Evolutionary conservation across 768 basidiomycete genomes (phyloP).

Genomic region (Leccinum fibrillosum): DNA sequence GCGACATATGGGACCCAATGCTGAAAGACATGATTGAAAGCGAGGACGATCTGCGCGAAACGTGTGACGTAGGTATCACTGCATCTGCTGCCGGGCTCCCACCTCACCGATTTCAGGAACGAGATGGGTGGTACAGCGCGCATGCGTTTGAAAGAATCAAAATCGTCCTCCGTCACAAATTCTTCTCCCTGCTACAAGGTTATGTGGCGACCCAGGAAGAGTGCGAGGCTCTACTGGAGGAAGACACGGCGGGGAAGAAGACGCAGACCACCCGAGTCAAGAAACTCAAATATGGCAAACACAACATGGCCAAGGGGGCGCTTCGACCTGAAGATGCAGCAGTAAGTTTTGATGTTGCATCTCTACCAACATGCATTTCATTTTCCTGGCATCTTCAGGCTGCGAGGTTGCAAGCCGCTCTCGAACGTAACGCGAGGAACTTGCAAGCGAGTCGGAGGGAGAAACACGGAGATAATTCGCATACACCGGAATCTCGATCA

Average conservation of each 20-base stretch:
- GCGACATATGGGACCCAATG: conserved; percentile 88
- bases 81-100: background rate
- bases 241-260: conserved; percentile 26
- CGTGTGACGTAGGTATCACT: conserved; percentile 61
- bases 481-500: conserved; percentile 18
- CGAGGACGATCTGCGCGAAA: conserved; percentile 61
- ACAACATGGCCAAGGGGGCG: conserved; percentile 89
- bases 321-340: conserved; percentile 80
- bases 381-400: conserved; percentile 42
- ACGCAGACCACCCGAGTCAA: conserved; percentile 43
- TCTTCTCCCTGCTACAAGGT: conserved; percentile 73
- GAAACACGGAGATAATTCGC: conserved; percentile 18
- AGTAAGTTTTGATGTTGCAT: conserved; percentile 39
- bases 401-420: conserved; percentile 59
- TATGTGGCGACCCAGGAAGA: conserved; percentile 70
- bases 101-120: conserved; percentile 46
- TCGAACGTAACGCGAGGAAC: conserved; percentile 44
- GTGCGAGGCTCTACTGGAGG: conserved; percentile 59
- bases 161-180: conserved; percentile 80
- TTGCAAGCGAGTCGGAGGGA: conserved; percentile 28
- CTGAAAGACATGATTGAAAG: conserved; percentile 78
- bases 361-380: background rate
- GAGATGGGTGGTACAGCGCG: conserved; percentile 86
- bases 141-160: conserved; percentile 82
- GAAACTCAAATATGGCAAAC: conserved; percentile 63